phyloP scores from a whole-genome alignment of 352 stramenopile genomes.

The Pythium sukuiense region DNA sequence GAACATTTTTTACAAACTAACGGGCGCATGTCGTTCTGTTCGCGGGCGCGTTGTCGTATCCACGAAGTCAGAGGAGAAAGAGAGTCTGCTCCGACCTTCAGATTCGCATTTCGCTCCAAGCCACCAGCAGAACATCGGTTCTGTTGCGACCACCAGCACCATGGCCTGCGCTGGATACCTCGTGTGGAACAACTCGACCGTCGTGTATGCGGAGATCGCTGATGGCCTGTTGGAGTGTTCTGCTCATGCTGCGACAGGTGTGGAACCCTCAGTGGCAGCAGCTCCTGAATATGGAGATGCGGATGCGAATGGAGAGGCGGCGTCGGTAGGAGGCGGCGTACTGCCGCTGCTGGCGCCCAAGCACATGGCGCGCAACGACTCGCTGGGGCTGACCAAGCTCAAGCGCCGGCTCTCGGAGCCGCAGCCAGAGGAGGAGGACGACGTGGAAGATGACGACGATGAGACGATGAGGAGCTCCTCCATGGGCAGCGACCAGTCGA shows the following conservation, averaged over 20 bases:
- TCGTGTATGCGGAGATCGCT: constrained; percentile 61
- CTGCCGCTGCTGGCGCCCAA: constrained; percentile 49
- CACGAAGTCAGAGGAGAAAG: neutral
- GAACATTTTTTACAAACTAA: constrained; percentile 11
- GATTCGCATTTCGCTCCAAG: constrained; percentile 19
- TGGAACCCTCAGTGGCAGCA: neutral
- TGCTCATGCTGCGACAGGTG: constrained; percentile 16
- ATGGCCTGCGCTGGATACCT: constrained; percentile 76
- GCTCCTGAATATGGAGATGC: too few relatives aligned
- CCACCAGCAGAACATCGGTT: neutral
- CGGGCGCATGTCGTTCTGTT: neutral
- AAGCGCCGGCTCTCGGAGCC: constrained; percentile 27
- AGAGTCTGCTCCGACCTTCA: constrained; percentile 4
- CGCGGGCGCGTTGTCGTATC: neutral
- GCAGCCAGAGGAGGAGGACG: constrained; percentile 33
- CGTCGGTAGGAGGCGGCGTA: constrained; percentile 13
- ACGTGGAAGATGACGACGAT: constrained; percentile 16
- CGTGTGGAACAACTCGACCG: constrained; percentile 50
- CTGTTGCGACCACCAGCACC: constrained; percentile 3
- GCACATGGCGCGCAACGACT: constrained; percentile 31
- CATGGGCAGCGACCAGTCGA: constrained; percentile 11
- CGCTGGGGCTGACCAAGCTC: constrained; percentile 14
- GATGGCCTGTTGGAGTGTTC: constrained; percentile 55
- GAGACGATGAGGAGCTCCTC: constrained; percentile 14
- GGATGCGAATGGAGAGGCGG: constrained; percentile 2